A percentile compares a stretch with the other conserved stretches of the same genome.
These are phyloP conservation scores for Pythium biforme DNA, from an alignment of 352 stramenopile genomes.

Conservation along the genomic window DNA sequence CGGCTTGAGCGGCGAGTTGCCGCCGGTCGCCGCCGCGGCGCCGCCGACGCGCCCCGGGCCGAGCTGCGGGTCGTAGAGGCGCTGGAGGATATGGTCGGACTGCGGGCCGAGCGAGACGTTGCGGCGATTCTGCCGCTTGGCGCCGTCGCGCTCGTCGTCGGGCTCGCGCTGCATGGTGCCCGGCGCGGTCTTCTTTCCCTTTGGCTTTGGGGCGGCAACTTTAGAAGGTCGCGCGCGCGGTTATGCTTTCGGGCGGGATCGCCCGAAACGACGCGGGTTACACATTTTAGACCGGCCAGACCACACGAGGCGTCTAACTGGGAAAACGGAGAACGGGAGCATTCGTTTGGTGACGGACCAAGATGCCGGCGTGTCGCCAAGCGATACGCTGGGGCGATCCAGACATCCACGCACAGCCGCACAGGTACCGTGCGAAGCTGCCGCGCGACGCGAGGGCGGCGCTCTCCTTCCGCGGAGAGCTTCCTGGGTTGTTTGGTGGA, in stretches of 20 bases:
- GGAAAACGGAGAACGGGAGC: too few relatives aligned
- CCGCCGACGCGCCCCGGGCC: constrained; percentile 25
- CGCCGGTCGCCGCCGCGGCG: background rate
- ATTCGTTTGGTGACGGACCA: too few relatives aligned
- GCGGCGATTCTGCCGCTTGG: constrained; percentile 41
- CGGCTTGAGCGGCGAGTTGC: constrained; percentile 41
- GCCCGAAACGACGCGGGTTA: constrained; percentile 13
- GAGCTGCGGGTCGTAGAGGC: constrained; percentile 63
- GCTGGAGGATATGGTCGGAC: constrained; percentile 60
- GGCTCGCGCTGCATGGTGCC: constrained; percentile 9
- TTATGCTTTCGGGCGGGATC: background rate
- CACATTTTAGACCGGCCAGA: background rate
- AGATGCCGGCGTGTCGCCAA: too few relatives aligned
- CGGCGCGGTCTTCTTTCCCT: background rate
- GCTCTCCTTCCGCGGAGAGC: too few relatives aligned
- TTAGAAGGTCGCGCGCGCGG: too few relatives aligned
- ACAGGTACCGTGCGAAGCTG: too few relatives aligned
- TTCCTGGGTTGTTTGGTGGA: too few relatives aligned
- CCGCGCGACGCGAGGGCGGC: too few relatives aligned
- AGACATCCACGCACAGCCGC: too few relatives aligned
- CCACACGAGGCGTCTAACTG: background rate
- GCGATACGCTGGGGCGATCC: too few relatives aligned
- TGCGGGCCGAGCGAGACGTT: constrained; percentile 48
- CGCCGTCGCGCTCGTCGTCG: constrained; percentile 44
- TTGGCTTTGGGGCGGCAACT: background rate